A percentile compares a stretch with the other conserved stretches of the same genome.
Evolutionary conservation across 192 early-diverging fungal species (phyloP).

Genomic region (Piromyces sp.): DNA sequence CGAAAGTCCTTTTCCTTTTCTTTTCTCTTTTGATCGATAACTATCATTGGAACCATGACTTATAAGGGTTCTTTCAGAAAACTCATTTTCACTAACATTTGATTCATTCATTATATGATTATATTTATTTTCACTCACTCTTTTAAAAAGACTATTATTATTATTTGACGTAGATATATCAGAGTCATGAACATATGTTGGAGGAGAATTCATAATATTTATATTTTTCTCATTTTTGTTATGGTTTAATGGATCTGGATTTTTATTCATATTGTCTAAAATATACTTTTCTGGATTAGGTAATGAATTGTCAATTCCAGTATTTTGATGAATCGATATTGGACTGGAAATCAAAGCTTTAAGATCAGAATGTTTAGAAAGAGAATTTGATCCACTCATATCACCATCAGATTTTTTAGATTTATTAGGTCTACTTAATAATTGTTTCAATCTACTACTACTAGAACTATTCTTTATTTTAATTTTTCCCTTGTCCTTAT

Average conservation of each 20-base stretch:
- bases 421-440: neutral
- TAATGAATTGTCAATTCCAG: neutral
- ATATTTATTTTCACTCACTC: neutral
- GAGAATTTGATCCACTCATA: neutral
- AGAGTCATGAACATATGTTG: neutral
- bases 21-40: neutral
- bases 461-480: neutral
- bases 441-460: neutral
- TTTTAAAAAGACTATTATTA: neutral
- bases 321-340: neutral
- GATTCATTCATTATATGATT: neutral
- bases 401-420: neutral
- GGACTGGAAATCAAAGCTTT: neutral
- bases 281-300: neutral
- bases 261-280: neutral
- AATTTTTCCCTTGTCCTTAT: neutral
- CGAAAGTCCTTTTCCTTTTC: neutral
- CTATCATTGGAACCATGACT: neutral
- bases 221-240: neutral
- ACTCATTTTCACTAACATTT: neutral
- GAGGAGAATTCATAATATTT: neutral
- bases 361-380: neutral
- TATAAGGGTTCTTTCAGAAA: neutral
- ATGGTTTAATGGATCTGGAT: neutral
- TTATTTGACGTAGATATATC: neutral